Evolutionary conservation across 352 stramenopile genomes (phyloP), one percentile per base, ranked within the genome.

Genomic region (Phytophthora crassamura): DNA sequence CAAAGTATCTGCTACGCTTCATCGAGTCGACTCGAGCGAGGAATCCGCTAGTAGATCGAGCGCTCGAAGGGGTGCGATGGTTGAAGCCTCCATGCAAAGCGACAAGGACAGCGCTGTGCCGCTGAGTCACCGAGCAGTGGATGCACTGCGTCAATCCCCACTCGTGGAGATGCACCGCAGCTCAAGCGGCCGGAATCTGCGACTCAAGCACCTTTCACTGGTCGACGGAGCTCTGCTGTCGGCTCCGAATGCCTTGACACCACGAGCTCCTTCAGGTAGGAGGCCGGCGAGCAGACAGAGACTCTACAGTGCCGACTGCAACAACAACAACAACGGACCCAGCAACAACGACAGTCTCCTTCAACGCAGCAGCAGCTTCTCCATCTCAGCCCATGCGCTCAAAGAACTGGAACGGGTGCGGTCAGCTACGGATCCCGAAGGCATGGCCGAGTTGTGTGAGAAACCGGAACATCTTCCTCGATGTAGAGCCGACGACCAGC

Each of bases 341-440:
- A 57, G 33, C 8, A 49, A 55, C 35, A 68, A 56, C 10, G 59
- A 86, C 33, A 75, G 18, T 22, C 16, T 42, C 15, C 50, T 72
- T 47, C 54, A 88, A 20, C 67, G 79, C 38, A 77, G 82, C n/a
- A 84, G 74, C 49, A 90, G 82, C 41, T 90, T 89, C 45, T 83
- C 78, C 15, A 86, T 90, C 53, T 82, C 79, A 4, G 73, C 80
- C 25, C 70, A 77, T 43, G 73, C 69, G 2, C 49, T 88, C 33
- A 77, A 84, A 45, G 74, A 88, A 16, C 57, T 88, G 10, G 80
- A 80, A 2, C 64, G 76, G n/a, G 49, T 68, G 10, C 68, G 70
- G 1, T 75, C 70, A 6, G 54, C 47, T 1, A 76, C 63, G 5
- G 59, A 64, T 12, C 54, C 64, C 0, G 36, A 64, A 45, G 39